These are phyloP conservation scores for Lactarius trivialis DNA, from an alignment of 768 basidiomycete species.

Conservation along the genomic window DNA sequence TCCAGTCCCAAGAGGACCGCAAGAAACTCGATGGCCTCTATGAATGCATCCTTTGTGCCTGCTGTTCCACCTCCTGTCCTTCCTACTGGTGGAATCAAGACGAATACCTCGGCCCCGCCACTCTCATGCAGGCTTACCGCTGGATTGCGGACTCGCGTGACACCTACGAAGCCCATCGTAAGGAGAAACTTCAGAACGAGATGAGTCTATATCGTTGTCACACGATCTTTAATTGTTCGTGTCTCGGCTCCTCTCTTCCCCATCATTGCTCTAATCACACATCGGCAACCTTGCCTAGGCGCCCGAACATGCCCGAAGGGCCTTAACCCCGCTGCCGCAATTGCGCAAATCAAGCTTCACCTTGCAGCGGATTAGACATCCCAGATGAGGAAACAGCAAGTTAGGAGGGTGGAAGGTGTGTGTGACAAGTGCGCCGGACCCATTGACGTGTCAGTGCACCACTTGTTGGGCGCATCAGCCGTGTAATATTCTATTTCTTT, in stretches of 20 bases:
- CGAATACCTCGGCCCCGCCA: conserved; percentile 95
- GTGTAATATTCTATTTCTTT: neutral
- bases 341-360: conserved; percentile 91
- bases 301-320: conserved; percentile 97
- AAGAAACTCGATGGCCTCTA: conserved; percentile 92
- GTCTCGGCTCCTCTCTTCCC: conserved; percentile 25
- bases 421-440: neutral
- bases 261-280: neutral
- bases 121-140: conserved; percentile 92
- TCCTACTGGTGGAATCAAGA: conserved; percentile 99
- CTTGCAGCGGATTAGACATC: conserved; percentile 58
- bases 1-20: conserved; percentile 88
- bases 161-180: conserved; percentile 66
- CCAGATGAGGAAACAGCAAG: neutral
- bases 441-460: neutral
- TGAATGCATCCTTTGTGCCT: conserved; percentile 95
- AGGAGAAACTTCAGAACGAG: conserved; percentile 91
- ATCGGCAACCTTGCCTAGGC: conserved; percentile 33
- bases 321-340: conserved; percentile 86
- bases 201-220: conserved; percentile 97
- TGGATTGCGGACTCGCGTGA: conserved; percentile 99
- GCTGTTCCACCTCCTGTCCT: conserved; percentile 97
- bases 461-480: neutral
- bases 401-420: neutral
- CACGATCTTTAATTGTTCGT: conserved; percentile 91